Percentiles rank a stretch among this genome's conserved stretches.
These are phyloP conservation scores for Teunomyces stri DNA, from an alignment of 805 yeast genomes.

Conservation along the genomic window DNA sequence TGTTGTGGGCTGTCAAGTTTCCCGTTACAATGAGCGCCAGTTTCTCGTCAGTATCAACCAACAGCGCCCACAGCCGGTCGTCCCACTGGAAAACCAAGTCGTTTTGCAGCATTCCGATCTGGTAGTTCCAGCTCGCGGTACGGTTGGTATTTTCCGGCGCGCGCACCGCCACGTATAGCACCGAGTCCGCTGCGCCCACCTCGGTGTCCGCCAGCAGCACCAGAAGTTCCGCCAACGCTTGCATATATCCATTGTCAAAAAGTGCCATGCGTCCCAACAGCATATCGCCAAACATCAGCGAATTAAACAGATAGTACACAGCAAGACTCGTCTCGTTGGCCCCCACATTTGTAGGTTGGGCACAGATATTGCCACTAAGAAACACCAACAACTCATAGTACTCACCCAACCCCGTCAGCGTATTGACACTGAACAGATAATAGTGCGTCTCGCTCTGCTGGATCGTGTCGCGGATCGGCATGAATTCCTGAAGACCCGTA, in stretches of 20 bases:
- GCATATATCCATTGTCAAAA: slow-evolving; percentile 37
- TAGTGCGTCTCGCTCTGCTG: slow-evolving; percentile 38
- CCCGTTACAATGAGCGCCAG: slow-evolving; percentile 68
- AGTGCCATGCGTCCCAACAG: slow-evolving; percentile 27
- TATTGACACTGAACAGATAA: slow-evolving; percentile 44
- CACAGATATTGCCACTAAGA: slow-evolving; percentile 51
- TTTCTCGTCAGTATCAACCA: slow-evolving; percentile 69
- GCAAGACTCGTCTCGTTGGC: slow-evolving; percentile 27
- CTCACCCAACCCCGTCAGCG: slow-evolving; percentile 44
- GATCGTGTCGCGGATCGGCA: slow-evolving; percentile 36
- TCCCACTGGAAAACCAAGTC: slow-evolving; percentile 73
- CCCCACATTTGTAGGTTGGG: slow-evolving; percentile 18
- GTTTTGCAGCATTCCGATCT: slow-evolving; percentile 62
- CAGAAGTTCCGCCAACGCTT: slow-evolving; percentile 38
- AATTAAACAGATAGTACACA: slow-evolving; percentile 40
- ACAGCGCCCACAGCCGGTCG: slow-evolving; percentile 47
- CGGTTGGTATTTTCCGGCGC: slow-evolving; percentile 40
- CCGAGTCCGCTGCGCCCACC: slow-evolving; percentile 8
- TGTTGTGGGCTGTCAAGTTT: slow-evolving; percentile 29
- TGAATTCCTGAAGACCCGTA: slow-evolving; percentile 33
- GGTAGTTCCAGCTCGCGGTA: slow-evolving; percentile 54
- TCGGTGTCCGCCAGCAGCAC: slow-evolving; percentile 1
- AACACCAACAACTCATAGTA: slow-evolving; percentile 48
- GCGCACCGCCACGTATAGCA: slow-evolving; percentile 37
- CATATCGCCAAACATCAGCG: slow-evolving; percentile 28